These are phyloP conservation scores for Fusarium coffeatum DNA, from an alignment of 2,329 filamentous ascomycete genomes.

Conservation along the genomic window DNA sequence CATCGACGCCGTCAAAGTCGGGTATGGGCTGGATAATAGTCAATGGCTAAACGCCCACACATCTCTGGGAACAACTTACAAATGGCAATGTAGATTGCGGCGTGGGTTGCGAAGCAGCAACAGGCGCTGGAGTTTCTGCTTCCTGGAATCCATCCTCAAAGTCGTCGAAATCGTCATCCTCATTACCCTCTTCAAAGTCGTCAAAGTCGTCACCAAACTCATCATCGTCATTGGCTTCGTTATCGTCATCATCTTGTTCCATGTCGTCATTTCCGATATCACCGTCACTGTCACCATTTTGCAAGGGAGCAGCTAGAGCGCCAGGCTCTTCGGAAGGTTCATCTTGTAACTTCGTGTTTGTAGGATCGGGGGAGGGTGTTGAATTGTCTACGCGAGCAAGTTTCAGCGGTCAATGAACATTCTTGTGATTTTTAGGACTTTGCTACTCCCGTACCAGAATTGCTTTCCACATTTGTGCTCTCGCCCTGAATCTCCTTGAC, in stretches of 20 bases:
- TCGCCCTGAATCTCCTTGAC: constrained; percentile 48
- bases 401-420: constrained; percentile 43
- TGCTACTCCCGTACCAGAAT: constrained; percentile 47
- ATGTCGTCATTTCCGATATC: constrained; percentile 18
- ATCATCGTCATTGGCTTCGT: constrained; percentile 52
- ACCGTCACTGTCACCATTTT: constrained; percentile 43
- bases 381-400: constrained; percentile 42
- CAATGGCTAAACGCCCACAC: constrained; percentile 29
- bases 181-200: constrained; percentile 70
- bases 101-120: constrained; percentile 46
- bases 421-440: constrained; percentile 37
- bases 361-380: constrained; percentile 46
- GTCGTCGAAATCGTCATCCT: constrained; percentile 71
- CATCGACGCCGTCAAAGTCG: constrained; percentile 71
- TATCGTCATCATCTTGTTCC: constrained; percentile 20
- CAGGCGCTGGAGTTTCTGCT: constrained; percentile 53
- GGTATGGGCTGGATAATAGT: constrained; percentile 68
- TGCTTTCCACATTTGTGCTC: constrained; percentile 33
- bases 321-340: constrained; percentile 45
- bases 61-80: constrained; percentile 49
- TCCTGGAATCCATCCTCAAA: constrained; percentile 80
- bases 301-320: constrained; percentile 28
- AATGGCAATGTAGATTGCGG: constrained; percentile 59
- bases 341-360: constrained; percentile 46
- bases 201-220: constrained; percentile 71